These are phyloP conservation scores for Colletotrichum kahawae DNA, from an alignment of 2,329 filamentous ascomycete genomes.

Conservation along the genomic window DNA sequence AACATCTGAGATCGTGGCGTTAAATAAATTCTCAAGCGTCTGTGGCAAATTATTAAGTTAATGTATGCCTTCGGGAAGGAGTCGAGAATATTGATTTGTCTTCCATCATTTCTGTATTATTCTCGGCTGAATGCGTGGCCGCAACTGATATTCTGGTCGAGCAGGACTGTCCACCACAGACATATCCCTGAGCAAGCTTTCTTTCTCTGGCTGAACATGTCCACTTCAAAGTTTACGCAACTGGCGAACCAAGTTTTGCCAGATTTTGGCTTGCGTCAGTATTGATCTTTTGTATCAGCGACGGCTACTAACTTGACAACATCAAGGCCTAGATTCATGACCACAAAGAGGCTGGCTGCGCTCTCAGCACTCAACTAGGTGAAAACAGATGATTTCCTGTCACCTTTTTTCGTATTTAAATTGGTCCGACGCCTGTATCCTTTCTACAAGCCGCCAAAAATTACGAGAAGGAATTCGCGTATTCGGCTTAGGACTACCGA, in stretches of 20 bases:
- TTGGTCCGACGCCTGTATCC: too few relatives aligned
- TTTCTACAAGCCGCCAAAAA: too few relatives aligned
- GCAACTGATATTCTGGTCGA: neutral
- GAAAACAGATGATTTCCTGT: neutral
- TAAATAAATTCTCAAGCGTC: neutral
- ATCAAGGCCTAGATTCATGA: neutral
- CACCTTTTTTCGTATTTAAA: neutral
- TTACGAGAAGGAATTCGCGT: too few relatives aligned
- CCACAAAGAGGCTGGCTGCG: neutral
- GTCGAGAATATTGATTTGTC: neutral
- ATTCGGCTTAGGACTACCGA: too few relatives aligned
- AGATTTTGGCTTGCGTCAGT: neutral
- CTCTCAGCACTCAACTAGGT: fast-evolving
- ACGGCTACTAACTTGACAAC: neutral
- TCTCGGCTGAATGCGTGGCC: neutral
- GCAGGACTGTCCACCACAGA: neutral
- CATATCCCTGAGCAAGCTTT: neutral
- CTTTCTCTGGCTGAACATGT: neutral
- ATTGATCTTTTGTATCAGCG: neutral
- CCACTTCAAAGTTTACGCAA: neutral
- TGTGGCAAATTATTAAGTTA: neutral
- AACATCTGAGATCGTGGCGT: too few relatives aligned
- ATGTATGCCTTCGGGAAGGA: neutral
- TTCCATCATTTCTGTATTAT: neutral
- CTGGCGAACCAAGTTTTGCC: neutral